phyloP scores from a whole-genome alignment of 352 stramenopile species.

The Globisporangium paroecandrum region DNA sequence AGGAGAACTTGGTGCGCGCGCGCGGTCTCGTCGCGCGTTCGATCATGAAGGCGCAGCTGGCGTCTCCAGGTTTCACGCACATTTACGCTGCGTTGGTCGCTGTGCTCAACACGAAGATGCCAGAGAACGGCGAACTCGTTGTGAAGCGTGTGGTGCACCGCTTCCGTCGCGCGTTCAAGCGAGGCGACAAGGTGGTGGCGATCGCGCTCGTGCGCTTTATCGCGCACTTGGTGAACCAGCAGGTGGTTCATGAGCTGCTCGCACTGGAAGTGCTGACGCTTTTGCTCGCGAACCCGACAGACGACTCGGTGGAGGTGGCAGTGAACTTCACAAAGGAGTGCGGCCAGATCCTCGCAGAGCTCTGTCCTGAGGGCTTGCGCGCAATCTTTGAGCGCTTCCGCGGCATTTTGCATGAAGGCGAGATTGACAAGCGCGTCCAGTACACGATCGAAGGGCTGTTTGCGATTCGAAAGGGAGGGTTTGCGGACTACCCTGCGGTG shows the following conservation, averaged over 20 bases:
- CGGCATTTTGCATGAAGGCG: constrained; percentile 96
- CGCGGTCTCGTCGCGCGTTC: constrained; percentile 92
- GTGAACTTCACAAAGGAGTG: constrained; percentile 97
- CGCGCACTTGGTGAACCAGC: constrained; percentile 98
- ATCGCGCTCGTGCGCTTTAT: constrained; percentile 96
- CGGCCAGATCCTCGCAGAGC: constrained; percentile 84
- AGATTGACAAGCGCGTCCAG: constrained; percentile 97
- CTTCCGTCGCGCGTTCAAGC: constrained; percentile 95
- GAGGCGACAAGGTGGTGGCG: constrained; percentile 94
- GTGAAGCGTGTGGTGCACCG: constrained; percentile 92
- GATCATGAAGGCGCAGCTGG: constrained; percentile 95
- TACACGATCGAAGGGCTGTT: constrained; percentile 99
- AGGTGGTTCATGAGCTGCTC: constrained; percentile 97
- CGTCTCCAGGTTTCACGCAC: constrained; percentile 95
- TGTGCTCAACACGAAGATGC: constrained; percentile 99
- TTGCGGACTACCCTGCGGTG: constrained; percentile 93
- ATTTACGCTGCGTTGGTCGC: constrained; percentile 96
- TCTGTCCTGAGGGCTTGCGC: constrained; percentile 88
- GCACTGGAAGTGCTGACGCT: constrained; percentile 97
- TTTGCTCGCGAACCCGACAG: constrained; percentile 95
- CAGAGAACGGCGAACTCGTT: constrained; percentile 95
- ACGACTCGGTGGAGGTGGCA: constrained; percentile 98
- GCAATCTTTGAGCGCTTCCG: constrained; percentile 98
- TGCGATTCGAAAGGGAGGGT: constrained; percentile 93
- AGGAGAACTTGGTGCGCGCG: constrained; percentile 97